Evolutionary conservation across 345 rosid genomes (phyloP).

Genomic region (Carallia pectinifolia): DNA sequence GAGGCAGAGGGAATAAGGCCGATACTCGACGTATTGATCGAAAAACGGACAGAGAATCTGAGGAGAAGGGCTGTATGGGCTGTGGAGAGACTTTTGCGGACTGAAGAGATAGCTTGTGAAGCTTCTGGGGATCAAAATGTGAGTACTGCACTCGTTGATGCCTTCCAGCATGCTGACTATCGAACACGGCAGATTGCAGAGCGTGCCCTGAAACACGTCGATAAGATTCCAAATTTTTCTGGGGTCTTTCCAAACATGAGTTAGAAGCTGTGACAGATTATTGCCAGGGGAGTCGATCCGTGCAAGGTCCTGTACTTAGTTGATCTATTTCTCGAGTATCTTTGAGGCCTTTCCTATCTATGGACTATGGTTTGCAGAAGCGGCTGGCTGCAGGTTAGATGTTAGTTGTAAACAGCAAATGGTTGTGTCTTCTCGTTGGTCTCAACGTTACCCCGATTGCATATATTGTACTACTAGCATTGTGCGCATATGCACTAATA

Average conservation of each 20-base stretch:
- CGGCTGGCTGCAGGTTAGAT: too few relatives aligned
- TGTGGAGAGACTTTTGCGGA: conserved; percentile 80
- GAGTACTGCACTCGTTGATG: conserved; percentile 83
- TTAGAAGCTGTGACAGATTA: conserved; percentile 3
- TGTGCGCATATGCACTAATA: too few relatives aligned
- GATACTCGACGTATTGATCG: conserved; percentile 61
- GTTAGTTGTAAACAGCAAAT: too few relatives aligned
- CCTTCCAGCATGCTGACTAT: conserved; percentile 89
- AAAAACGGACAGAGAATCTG: conserved; percentile 69
- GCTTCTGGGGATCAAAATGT: conserved; percentile 75
- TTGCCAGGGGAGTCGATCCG: too few relatives aligned
- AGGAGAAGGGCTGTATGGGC: conserved; percentile 80
- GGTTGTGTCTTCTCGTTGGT: too few relatives aligned
- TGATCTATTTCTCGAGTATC: too few relatives aligned
- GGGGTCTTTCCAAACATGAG: conserved; percentile 72
- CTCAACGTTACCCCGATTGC: too few relatives aligned
- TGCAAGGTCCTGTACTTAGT: too few relatives aligned
- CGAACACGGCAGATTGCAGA: conserved; percentile 85
- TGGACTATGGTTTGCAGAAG: too few relatives aligned
- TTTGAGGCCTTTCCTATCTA: too few relatives aligned
- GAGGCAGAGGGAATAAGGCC: conserved; percentile 73
- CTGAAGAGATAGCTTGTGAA: conserved; percentile 67
- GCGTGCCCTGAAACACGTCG: conserved; percentile 79
- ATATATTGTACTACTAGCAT: too few relatives aligned
- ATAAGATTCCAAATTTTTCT: conserved; percentile 90